phyloP scores from a whole-genome alignment of 2,329 filamentous ascomycete genomes.

The Fusarium coffeatum region DNA sequence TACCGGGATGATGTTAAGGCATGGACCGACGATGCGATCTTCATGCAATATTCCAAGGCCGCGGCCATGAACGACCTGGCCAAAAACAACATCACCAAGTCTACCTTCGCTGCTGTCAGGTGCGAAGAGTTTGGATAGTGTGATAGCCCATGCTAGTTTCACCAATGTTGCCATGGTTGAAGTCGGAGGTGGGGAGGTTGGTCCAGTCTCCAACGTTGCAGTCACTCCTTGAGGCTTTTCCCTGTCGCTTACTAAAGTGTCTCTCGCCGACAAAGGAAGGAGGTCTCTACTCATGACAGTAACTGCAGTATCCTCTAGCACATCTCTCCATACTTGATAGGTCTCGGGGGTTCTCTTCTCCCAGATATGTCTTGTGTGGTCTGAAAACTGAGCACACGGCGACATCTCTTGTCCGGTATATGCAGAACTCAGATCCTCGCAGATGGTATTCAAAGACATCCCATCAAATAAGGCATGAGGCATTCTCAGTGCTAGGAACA shows the following conservation, averaged over 20 bases:
- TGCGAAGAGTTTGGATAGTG: not conserved
- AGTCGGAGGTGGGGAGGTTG: not conserved
- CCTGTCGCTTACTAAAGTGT: not conserved
- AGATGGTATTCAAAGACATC: slow-evolving; percentile 1
- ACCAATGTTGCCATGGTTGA: slow-evolving; percentile 7
- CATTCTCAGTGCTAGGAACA: not conserved
- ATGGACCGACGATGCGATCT: slow-evolving; percentile 10
- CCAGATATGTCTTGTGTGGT: not conserved
- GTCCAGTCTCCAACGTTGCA: not conserved
- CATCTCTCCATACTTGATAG: not conserved
- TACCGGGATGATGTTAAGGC: slow-evolving; percentile 16
- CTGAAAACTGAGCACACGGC: slow-evolving; percentile 4
- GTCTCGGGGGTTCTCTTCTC: not conserved
- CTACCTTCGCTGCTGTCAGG: rapidly evolving
- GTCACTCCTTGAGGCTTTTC: not conserved
- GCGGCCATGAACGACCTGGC: slow-evolving; percentile 7
- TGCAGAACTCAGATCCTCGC: not conserved
- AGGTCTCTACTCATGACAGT: not conserved
- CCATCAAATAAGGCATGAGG: slow-evolving; percentile 13
- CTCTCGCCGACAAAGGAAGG: not conserved
- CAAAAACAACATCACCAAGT: not conserved
- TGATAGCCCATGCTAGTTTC: slow-evolving; percentile 1
- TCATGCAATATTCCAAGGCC: not conserved
- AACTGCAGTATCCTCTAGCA: not conserved
- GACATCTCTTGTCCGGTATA: not conserved